Percentiles rank a stretch among this genome's conserved stretches.
These are phyloP conservation scores for Salix brachista DNA, from an alignment of 345 rosid genomes.

Conservation along the genomic window DNA sequence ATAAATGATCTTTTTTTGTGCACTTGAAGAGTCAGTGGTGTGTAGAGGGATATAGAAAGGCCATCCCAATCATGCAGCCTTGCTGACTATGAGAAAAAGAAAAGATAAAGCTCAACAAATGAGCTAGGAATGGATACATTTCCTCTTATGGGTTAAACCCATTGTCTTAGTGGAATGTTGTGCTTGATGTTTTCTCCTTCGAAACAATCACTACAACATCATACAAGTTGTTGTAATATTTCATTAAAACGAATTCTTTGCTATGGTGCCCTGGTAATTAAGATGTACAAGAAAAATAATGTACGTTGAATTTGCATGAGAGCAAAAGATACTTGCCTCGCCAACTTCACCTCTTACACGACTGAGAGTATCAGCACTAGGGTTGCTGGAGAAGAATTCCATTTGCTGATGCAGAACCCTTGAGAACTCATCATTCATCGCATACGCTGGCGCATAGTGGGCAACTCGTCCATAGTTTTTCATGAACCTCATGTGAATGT, in stretches of 20 bases:
- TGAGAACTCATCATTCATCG: conserved; percentile 98
- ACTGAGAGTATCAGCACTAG: conserved; percentile 79
- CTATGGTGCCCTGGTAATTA: background rate
- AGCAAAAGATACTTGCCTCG: conserved; percentile 51
- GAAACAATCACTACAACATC: background rate
- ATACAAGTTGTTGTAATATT: background rate
- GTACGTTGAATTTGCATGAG: background rate
- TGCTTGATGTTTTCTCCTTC: background rate
- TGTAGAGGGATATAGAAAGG: background rate
- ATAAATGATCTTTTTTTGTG: background rate
- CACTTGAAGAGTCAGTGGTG: background rate
- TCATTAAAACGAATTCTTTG: background rate
- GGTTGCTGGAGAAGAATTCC: conserved; percentile 95
- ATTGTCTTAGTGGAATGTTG: background rate
- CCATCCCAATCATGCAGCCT: background rate
- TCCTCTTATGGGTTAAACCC: background rate
- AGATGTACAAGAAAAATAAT: background rate
- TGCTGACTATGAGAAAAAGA: background rate
- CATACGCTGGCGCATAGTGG: conserved; percentile 81
- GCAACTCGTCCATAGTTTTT: conserved; percentile 90
- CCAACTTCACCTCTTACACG: conserved; percentile 94
- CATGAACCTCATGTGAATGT: conserved; percentile 93
- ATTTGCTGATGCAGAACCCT: conserved; percentile 98
- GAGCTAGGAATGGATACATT: background rate
- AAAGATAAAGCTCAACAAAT: background rate